These are phyloP conservation scores for Cardamine resedifolia DNA, from an alignment of 345 rosid species.

Conservation along the genomic window DNA sequence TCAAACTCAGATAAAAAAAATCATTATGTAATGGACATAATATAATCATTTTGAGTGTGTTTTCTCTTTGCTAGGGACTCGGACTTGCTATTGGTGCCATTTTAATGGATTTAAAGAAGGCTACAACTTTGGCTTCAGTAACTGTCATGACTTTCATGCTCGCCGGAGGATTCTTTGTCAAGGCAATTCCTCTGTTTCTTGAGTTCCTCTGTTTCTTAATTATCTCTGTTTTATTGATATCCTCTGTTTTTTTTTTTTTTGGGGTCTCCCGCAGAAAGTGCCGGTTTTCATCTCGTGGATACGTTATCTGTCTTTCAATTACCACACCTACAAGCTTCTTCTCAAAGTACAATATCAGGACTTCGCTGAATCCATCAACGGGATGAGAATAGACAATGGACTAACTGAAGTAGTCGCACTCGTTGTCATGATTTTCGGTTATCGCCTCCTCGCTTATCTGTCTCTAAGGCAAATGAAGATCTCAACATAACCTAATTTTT, in stretches of 20 bases:
- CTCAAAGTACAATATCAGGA: slow-evolving; percentile 79
- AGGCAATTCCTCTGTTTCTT: slow-evolving; percentile 47
- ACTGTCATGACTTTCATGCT: slow-evolving; percentile 98
- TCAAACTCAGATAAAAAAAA: not conserved
- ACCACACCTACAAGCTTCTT: slow-evolving; percentile 93
- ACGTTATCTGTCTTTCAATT: slow-evolving; percentile 91
- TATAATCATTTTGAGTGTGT: not conserved
- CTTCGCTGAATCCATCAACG: slow-evolving; percentile 45
- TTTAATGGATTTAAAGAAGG: slow-evolving; percentile 88
- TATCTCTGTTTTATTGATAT: not conserved
- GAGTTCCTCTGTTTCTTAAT: not conserved
- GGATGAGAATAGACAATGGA: slow-evolving; percentile 62
- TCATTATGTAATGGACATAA: not conserved
- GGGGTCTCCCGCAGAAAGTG: slow-evolving; percentile 61
- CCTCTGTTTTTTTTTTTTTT: not conserved
- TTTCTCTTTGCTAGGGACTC: slow-evolving; percentile 62
- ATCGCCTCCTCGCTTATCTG: slow-evolving; percentile 83
- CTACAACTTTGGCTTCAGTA: slow-evolving; percentile 94
- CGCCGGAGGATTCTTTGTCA: slow-evolving; percentile 88
- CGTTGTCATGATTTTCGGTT: slow-evolving; percentile 87
- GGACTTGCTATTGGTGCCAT: slow-evolving; percentile 96
- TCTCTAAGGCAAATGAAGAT: slow-evolving; percentile 73
- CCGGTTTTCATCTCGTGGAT: slow-evolving; percentile 90
- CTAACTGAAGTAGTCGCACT: slow-evolving; percentile 65
- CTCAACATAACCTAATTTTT: slow-evolving; percentile 27